Conservation (phyloP, 768 basidiomycete genomes). For the Favolaschia claudopus region DNA sequence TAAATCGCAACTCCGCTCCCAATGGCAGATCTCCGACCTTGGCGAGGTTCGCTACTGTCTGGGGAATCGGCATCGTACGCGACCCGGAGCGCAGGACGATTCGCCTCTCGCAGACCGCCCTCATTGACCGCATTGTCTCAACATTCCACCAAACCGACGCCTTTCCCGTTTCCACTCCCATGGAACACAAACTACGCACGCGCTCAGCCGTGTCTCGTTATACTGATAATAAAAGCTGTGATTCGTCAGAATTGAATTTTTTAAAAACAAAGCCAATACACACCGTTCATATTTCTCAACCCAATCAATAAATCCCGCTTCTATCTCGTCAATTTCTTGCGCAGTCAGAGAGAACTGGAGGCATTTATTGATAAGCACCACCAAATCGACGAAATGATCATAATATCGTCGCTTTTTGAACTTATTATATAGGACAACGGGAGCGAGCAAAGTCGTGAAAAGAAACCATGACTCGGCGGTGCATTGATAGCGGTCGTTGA, state of each 20-base stretch:
- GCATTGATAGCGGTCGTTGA: slow-evolving; percentile 26
- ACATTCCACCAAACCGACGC: too few relatives aligned
- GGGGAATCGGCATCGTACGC: too few relatives aligned
- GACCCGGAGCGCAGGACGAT: too few relatives aligned
- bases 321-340: not conserved
- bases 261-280: too few relatives aligned
- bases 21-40: too few relatives aligned
- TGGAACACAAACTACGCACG: too few relatives aligned
- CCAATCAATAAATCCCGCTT: not conserved
- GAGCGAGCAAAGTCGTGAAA: slow-evolving; percentile 37
- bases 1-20: too few relatives aligned
- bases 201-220: not conserved
- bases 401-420: not conserved
- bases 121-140: too few relatives aligned
- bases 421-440: slow-evolving; percentile 26
- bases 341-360: not conserved
- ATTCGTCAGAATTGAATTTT: too few relatives aligned
- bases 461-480: slow-evolving; percentile 41
- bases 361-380: not conserved
- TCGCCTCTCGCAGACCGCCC: too few relatives aligned
- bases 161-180: too few relatives aligned
- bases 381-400: slow-evolving; percentile 5
- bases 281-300: slow-evolving; percentile 13
- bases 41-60: too few relatives aligned
- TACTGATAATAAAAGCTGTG: slow-evolving; percentile 25